These are phyloP conservation scores for Aspergillus tubingensis DNA, from an alignment of 2,329 filamentous ascomycete species.

Conservation along the genomic window DNA sequence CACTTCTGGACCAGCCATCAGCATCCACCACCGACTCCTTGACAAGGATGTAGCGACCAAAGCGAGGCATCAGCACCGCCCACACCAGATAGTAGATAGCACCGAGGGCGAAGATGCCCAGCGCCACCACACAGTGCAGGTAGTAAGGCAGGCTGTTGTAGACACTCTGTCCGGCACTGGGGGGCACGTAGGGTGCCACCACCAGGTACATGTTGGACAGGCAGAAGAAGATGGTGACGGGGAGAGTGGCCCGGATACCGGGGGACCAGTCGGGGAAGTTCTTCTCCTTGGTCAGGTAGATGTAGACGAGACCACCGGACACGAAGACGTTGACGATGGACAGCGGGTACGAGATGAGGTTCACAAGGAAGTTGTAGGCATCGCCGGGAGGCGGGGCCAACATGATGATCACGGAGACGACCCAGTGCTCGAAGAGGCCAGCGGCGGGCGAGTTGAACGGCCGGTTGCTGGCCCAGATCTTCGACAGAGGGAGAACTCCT, in stretches of 20 bases:
- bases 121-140: slow-evolving; percentile 56
- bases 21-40: slow-evolving; percentile 58
- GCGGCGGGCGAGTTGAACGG: slow-evolving; percentile 67
- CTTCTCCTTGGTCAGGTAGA: slow-evolving; percentile 44
- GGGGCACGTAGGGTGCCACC: slow-evolving; percentile 55
- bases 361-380: slow-evolving; percentile 64
- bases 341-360: slow-evolving; percentile 44
- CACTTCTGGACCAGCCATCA: slow-evolving; percentile 64
- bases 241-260: slow-evolving; percentile 52
- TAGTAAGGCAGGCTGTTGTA: slow-evolving; percentile 57
- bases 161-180: slow-evolving; percentile 50
- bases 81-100: slow-evolving; percentile 56
- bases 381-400: slow-evolving; percentile 67
- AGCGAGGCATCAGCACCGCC: slow-evolving; percentile 51
- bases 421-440: slow-evolving; percentile 62
- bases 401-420: slow-evolving; percentile 65
- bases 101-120: slow-evolving; percentile 52
- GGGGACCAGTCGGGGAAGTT: slow-evolving; percentile 51
- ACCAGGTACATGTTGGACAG: slow-evolving; percentile 56
- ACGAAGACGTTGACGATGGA: slow-evolving; percentile 56
- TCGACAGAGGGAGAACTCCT: slow-evolving; percentile 65
- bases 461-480: slow-evolving; percentile 69
- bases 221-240: slow-evolving; percentile 55
- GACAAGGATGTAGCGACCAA: slow-evolving; percentile 54
- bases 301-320: slow-evolving; percentile 50